Conservation (phyloP, 1,284 basidiomycete species). For the Trichosporon coremiiforme region DNA sequence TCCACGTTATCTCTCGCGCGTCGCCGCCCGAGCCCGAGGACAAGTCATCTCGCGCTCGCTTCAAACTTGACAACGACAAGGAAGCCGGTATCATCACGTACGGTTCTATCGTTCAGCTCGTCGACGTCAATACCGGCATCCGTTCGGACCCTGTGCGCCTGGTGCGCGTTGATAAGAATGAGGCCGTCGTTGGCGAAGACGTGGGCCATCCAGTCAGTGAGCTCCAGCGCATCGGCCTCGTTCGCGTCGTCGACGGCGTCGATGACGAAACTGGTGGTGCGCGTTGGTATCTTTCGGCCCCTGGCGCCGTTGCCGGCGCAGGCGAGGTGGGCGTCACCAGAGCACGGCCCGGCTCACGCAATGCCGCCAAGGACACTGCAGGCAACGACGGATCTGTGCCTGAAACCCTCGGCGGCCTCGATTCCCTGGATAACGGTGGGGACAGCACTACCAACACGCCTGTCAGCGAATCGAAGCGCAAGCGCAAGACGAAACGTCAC, state of each 20-base stretch:
- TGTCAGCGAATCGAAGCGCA: conserved; percentile 13
- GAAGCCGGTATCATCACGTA: conserved; percentile 68
- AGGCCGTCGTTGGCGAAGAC: conserved; percentile 67
- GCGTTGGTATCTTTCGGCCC: conserved; percentile 48
- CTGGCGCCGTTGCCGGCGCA: conserved; percentile 48
- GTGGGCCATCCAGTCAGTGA: conserved; percentile 74
- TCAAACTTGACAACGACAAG: conserved; percentile 26
- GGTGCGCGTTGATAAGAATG: conserved; percentile 88
- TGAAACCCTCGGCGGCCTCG: conserved; percentile 24
- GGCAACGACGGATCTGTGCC: conserved; percentile 7
- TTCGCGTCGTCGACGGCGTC: conserved; percentile 61
- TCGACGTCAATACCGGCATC: conserved; percentile 79
- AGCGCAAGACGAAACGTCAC: conserved; percentile 44
- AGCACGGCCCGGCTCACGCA: conserved; percentile 13
- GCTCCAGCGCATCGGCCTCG: conserved; percentile 92
- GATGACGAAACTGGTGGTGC: conserved; percentile 32
- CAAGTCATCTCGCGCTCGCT: conserved; percentile 21
- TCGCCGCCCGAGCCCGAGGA: conserved; percentile 22
- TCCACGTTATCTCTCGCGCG: conserved; percentile 43
- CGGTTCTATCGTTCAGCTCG: conserved; percentile 82
- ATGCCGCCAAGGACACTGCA: neutral
- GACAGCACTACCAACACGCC: neutral
- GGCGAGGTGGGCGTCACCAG: conserved; percentile 37
- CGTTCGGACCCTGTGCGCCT: conserved; percentile 84
- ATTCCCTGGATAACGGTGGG: conserved; percentile 10